Base-by-base conservation (phyloP, 352 stramenopile species). In the Pythium phragmiticola region DNA sequence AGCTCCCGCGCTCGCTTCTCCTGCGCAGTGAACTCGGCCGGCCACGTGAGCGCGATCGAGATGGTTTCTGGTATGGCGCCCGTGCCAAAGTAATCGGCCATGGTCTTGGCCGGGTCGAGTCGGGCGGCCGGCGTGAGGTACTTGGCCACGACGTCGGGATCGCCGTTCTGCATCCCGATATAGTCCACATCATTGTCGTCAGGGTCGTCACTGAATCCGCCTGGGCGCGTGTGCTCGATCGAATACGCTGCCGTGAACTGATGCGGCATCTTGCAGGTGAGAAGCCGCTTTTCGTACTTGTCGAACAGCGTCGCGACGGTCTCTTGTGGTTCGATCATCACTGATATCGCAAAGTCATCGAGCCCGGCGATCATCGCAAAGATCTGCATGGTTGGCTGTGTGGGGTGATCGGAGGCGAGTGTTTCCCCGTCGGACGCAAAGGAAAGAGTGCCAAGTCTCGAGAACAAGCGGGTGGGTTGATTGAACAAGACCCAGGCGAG, bases 41-140 rank as follows among this genome's bases (percentile, higher is more conserved):
- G 34, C 34, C 34, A 39, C 34, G 34, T 39, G 34, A 39, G 34
- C 34, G 1, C 34, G 7, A 39, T 39, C 34, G 34, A 39, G 34
- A 39, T 39, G 34, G 34, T 39, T 3, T 39, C 34, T 9, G 7
- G 7, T 11, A 1, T 9, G 34, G 9, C 42, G 7, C 16, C 19
- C 6, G 42, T 26, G 42, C 42, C 42, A 21, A 47, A 47, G 42
- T 47, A 47, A 11, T 47, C 16, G 16, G 42, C 42, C 42, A 47
- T 8, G 16, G 42, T 47, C 17, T 49, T 49, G 5, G 0, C 11
- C 43, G 43, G 6, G n/a, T 49, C 43, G n/a, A 49, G 43, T 14
- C 43, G 43, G 8, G n/a, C 43, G 43, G 43, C 43, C n/a, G 19
- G 43, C 43, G 43, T 30, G 43, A 49, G 43, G 43, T 49, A 49